A percentile compares a stretch with the other conserved stretches of the same genome.
Conservation (phyloP, 163 green algal species). For the Prototheca wickerhamii region DNA sequence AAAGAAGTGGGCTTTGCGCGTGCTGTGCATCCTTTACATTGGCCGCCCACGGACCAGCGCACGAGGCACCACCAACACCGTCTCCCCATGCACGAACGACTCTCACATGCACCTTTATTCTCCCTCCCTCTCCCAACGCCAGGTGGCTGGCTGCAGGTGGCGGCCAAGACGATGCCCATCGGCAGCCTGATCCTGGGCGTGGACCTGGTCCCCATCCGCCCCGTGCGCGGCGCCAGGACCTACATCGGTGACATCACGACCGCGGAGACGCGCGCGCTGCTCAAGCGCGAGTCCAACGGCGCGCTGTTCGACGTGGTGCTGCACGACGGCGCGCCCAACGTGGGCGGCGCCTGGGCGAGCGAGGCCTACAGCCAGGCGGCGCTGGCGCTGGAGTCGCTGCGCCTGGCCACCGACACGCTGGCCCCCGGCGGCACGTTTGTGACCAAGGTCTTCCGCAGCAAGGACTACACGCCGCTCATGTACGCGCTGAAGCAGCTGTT, state of each 20-base stretch:
- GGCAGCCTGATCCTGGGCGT: slow-evolving; percentile 83
- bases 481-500: slow-evolving; percentile 98
- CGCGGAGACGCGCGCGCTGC: slow-evolving; percentile 41
- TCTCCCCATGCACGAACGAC: too few relatives aligned
- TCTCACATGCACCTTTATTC: not conserved
- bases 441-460: slow-evolving; percentile 92
- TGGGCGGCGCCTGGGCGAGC: slow-evolving; percentile 85
- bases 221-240: slow-evolving; percentile 76
- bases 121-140: slow-evolving; percentile 1
- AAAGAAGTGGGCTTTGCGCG: too few relatives aligned
- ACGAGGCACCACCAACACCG: too few relatives aligned
- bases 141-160: slow-evolving; percentile 77
- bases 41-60: too few relatives aligned
- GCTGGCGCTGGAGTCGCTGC: slow-evolving; percentile 86
- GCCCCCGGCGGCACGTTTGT: slow-evolving; percentile 84
- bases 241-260: slow-evolving; percentile 94
- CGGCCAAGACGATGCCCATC: slow-evolving; percentile 87
- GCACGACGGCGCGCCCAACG: slow-evolving; percentile 95
- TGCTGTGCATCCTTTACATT: too few relatives aligned
- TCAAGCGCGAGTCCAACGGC: slow-evolving; percentile 74
- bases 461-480: slow-evolving; percentile 95
- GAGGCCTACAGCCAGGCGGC: slow-evolving; percentile 85
- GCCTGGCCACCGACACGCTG: slow-evolving; percentile 85
- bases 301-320: slow-evolving; percentile 84
- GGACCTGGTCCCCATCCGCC: slow-evolving; percentile 88